Conservation (phyloP, 176 grass and related monocot species). For the Carex pumila region DNA sequence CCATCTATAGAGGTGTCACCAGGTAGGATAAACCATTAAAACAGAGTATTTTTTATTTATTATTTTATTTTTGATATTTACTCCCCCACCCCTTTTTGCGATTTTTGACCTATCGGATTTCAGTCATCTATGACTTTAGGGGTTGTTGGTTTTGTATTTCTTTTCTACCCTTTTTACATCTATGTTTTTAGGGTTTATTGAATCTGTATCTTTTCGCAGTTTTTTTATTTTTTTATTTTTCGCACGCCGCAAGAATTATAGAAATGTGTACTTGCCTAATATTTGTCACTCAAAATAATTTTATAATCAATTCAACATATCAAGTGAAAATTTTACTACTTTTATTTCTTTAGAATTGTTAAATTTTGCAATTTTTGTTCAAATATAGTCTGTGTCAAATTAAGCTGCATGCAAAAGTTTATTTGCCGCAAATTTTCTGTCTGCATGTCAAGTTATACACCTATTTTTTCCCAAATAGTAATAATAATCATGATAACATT, state of each 20-base stretch:
- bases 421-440: background rate
- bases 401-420: constrained; percentile 18
- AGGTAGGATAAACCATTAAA: constrained; percentile 29
- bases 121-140: background rate
- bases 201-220: background rate
- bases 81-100: background rate
- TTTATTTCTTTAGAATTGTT: background rate
- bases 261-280: background rate
- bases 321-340: background rate
- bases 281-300: background rate
- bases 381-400: constrained; percentile 8
- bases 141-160: background rate
- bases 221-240: background rate
- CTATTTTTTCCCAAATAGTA: background rate
- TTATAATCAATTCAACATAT: background rate
- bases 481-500: background rate
- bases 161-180: background rate
- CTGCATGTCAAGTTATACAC: constrained; percentile 4
- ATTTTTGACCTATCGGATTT: background rate
- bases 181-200: background rate
- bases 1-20: constrained; percentile 62
- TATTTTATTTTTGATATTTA: background rate
- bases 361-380: constrained; percentile 9
- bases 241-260: background rate
- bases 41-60: background rate